Evolutionary conservation across 129 eudicot species (phyloP), one percentile per base, ranked within the genome.

Genomic region (Ambrosia trifida): DNA sequence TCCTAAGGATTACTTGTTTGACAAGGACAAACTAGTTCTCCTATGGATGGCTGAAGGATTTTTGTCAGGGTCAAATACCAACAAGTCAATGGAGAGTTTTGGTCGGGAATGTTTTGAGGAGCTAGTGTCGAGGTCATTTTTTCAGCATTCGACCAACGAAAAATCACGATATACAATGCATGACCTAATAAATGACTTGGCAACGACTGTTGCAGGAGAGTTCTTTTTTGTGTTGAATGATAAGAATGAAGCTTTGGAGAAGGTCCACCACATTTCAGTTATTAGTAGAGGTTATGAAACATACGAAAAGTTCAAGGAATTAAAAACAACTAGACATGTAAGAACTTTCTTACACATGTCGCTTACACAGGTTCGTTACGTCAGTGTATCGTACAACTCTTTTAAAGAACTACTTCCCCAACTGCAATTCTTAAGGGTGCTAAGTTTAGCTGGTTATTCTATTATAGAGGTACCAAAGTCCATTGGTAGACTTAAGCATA

Each of bases 281-380:
- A 33, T 66, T n/a, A 77, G 73, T 11, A 71, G 69, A 38, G 28
- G 1, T 0, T 79, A 47, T 51, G 76, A 60, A 50, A 51, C 43
- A 40, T 10, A 12, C 7, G 78, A 79, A 28, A 24, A 1, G 28
- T 81, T 83, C 20, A 36, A 63, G 66, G 64, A 52, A 2, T 70
- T 78, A 33, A 9, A 36, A 20, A 66, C 47, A 74, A 85, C 78
- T 8, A 44, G 50, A 44, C 58, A 74, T 3, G 28, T 86, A 60
- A 60, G 91, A 3, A 80, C 88, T 3, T 78, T 83, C 72, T 41
- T 83, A 17, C 73, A 82, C 1, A n/a, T 86, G 68, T 68, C 78
- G 2, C 8, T 36, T 56, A 17, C 64, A 24, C 54, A 62, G 28
- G 0, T 24, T 24, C 0, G 28, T 24, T 24, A 24, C 47, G 44